Base-by-base conservation (phyloP, 2,329 filamentous ascomycete genomes). In the Stagonosporopsis vannaccii region DNA sequence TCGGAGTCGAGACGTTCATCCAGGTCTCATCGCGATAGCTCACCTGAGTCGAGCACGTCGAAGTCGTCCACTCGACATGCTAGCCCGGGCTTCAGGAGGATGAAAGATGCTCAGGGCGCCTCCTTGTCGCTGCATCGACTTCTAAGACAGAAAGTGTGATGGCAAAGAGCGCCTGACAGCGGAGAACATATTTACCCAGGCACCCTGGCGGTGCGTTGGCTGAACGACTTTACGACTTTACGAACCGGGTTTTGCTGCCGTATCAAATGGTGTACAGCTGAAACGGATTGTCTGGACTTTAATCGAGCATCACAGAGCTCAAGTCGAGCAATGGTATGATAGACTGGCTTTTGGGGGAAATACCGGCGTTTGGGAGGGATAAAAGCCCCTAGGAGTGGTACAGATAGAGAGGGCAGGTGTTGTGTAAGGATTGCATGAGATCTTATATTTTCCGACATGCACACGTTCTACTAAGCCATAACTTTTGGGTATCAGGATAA, bases 401-500 rank as follows among this genome's bases (percentile, higher is more conserved):
- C 2, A 20, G 25, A 23, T 12, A 25, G 36, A 23, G 36, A 8
- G n/a, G 6, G 35, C 11, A 36, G 20, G 19, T 23, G 6, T 9
- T 22, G 36, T 15, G 11, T 3, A 30, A 2, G 12, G 7, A n/a
- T 6, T 42, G 19, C 13, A 6, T 25, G 26, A n/a, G 17, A n/a
- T n/a, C n/a, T n/a, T 6, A 32, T 39, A 6, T 17, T 9, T 19
- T 8, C 26, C 6, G 26, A 22, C 22, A 5, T 36, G 23, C 8
- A 17, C 13, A 12, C 22, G 8, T n/a, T 36, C 11, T 22, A 11
- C 19, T 37, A 37, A 32, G 30, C 42, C 5, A 47, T n/a, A 15
- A 32, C 20, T 43, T 56, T 56, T 43, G 53, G 53, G 47, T 56
- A 56, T 51, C 53, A 39, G 46, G 25, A 26, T 51, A 51, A 43